Evolutionary conservation across 331 rosid genomes (phyloP), one percentile per base, ranked within the genome.

Genomic region (Arachis monticola): DNA sequence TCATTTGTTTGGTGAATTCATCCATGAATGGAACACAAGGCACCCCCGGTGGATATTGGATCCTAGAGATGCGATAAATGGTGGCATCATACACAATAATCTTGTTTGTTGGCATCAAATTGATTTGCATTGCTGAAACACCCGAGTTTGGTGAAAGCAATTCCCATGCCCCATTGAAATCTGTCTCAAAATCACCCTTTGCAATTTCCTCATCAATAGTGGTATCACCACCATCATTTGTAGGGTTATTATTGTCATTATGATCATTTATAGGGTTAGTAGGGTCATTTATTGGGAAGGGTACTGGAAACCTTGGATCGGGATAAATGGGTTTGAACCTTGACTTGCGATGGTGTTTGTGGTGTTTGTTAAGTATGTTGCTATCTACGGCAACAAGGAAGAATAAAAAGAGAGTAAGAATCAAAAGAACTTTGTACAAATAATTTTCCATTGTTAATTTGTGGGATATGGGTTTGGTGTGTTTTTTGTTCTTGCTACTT

Each of bases 111-210:
- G 96, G 97, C 60, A 92, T 82, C 85, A 95, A 62, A 13, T 77
- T 82, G 2, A 86, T 3, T 0, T 95, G 99, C 99, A 95, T 95
- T 67, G 86, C 92, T 0, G 96, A 87, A 4, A 92, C 93, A 12
- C 90, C 94, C 0, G 93, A 71, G 48, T 92, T 11, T 1, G 0
- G 5, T 1, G 75, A 46, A 35, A 84, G 68, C 3, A 92, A 0
- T 0, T 79, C 82, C 99, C 99, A 92, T 0, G 1, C 0, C 22
- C 99, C 99, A 1, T 0, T 0, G 12, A 1, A 69, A 1, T 8
- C 0, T n/a, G 81, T 70, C 38, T 65, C 77, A 0, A 78, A 74
- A 69, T 87, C 76, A 5, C 70, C 64, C 17, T 52, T 64, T 1
- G 8, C 2, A 13, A 0, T 0, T 60, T 2, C 67, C 22, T 4